Evolutionary conservation across 2,329 filamentous ascomycete genomes (phyloP), one percentile per base, ranked within the genome.

Genomic region (Aspergillus ruber): DNA sequence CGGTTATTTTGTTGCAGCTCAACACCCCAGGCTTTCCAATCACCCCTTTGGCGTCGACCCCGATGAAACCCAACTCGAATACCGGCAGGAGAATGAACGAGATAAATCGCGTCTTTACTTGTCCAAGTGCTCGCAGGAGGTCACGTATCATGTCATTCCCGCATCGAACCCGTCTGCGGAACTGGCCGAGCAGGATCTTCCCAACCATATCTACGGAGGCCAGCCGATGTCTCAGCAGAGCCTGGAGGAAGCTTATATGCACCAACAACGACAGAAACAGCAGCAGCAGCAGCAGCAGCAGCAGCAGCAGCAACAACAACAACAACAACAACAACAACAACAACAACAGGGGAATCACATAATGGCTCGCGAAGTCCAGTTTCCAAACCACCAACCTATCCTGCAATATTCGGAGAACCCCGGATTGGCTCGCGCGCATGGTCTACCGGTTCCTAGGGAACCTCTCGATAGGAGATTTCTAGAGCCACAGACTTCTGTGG

Each of bases 101-200:
- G 81, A 84, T 52, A 83, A 83, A 61, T 83, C 81, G 43, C 77
- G 78, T 48, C 69, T 77, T 32, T 85, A 82, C 57, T 73, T 85
- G 27, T 79, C 77, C 47, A 84, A 83, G 66, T 85, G 82, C 60
- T 77, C 84, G 43, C 80, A 84, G 56, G 83, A 86, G 63, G 80
- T 86, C 44, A 80, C 81, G 3, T 86, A 85, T 58, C 78, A 85
- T 51, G 74, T 86, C 29, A 80, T 83, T 43, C 82, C 82, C n/a
- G 77, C 81, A 18, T 74, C 78, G 32, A 80, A 84, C 55, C 77
- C 80, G 43, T 75, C 78, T 17, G 77, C 79, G 9, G 78, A 82
- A 13, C 56, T 72, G 36, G 64, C 61, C 39, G 72, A 74, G 21
- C 64, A 61, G 23, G 67, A 74, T n/a, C 58, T 72, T 36, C 64